Percentiles rank a stretch among this genome's conserved stretches.
These are phyloP conservation scores for Clonostachys solani DNA, from an alignment of 2,329 filamentous ascomycete genomes.

Conservation along the genomic window DNA sequence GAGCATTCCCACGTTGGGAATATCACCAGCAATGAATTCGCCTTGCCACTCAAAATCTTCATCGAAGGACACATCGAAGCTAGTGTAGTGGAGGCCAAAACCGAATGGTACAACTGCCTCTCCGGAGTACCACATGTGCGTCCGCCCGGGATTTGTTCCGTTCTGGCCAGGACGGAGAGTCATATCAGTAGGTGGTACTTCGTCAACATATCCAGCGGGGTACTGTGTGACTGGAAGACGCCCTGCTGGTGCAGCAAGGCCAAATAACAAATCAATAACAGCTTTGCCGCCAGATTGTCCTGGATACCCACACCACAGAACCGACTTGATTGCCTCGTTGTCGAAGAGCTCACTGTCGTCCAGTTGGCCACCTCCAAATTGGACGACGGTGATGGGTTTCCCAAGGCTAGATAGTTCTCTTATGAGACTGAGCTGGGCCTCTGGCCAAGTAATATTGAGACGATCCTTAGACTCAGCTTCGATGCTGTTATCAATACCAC, in stretches of 20 bases:
- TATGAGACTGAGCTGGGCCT: slow-evolving; percentile 45
- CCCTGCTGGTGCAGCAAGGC: slow-evolving; percentile 43
- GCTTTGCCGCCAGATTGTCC: slow-evolving; percentile 55
- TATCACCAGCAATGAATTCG: no score
- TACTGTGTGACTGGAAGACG: slow-evolving; percentile 53
- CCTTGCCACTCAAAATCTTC: no score
- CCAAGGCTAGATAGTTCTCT: slow-evolving; percentile 22
- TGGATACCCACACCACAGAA: slow-evolving; percentile 56
- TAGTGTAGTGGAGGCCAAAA: slow-evolving; percentile 52
- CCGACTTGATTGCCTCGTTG: slow-evolving; percentile 31
- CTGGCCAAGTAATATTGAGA: slow-evolving; percentile 43
- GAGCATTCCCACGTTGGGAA: neutral
- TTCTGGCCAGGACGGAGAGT: slow-evolving; percentile 33
- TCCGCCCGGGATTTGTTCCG: slow-evolving; percentile 40
- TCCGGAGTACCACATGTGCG: slow-evolving; percentile 55
- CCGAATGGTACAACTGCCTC: slow-evolving; percentile 46
- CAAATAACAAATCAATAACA: slow-evolving; percentile 48
- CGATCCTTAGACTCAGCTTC: slow-evolving; percentile 50
- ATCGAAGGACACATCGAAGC: neutral
- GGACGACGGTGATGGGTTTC: slow-evolving; percentile 47
- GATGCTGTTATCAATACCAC: slow-evolving; percentile 47
- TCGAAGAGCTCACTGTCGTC: slow-evolving; percentile 31
- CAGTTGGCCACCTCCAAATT: slow-evolving; percentile 43
- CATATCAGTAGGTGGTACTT: slow-evolving; percentile 53
- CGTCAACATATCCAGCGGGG: slow-evolving; percentile 41